Base-by-base conservation (phyloP, 495 filamentous ascomycete species). In the Aspergillus affinis region DNA sequence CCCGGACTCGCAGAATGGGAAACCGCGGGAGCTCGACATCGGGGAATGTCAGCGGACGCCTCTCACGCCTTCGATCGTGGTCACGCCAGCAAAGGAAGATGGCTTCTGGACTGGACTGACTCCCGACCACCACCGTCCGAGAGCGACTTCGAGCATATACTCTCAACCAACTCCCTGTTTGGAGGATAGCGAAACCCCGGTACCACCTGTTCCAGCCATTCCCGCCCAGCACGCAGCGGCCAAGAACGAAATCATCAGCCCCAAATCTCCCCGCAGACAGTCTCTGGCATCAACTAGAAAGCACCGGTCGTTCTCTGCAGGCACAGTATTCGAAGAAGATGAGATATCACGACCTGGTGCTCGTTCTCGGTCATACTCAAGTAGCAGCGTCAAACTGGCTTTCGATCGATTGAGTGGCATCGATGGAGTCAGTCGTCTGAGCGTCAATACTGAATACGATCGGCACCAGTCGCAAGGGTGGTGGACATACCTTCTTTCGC, bases 401-500 rank as follows among this genome's bases (percentile, higher is more conserved):
- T 74, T 62, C 20, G 70, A 59, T 46, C 46, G 57, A 9, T 49
- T 65, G 32, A 59, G 32, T 17, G 30, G 29, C 7, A 29, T 50
- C 15, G 55, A 47, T 26, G 12, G 23, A 7, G 18, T 13, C 12
- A 48, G 49, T 59, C 70, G 64, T 51, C 61, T 71, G 30, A 80
- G 68, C 61, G 71, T 74, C 50, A 78, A 72, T 48, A 81, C 77
- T 12, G 70, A 82, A 45, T 66, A 73, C 6, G 82, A 82, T 45
- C 81, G 84, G 48, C 80, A 82, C 12, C 76, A 82, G 41, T 91
- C 90, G 4, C 81, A 84, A 41, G 91, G 91, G 12, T 97, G 92
- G 92, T 97, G 92, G 92, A 92, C 90, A 60, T 82, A 88, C 59
- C 82, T 96, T 47, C 87, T 87, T 2, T 92, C 91, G 1, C 92